Evolutionary conservation across 371 early-diverging fungal species (phyloP).

Genomic region (Mortierella sp.): DNA sequence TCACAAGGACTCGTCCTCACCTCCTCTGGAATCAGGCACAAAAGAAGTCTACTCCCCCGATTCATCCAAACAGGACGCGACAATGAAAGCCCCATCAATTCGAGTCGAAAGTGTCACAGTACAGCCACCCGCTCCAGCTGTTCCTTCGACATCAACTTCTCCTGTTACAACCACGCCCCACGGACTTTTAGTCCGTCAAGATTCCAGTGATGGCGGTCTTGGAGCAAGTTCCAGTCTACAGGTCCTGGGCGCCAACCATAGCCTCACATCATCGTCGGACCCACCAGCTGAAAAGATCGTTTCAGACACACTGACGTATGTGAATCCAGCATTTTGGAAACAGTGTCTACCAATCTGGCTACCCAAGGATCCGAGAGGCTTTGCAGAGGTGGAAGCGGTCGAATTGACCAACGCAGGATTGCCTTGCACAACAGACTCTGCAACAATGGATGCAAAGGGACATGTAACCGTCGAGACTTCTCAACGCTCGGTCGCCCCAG

Average conservation of each 20-base stretch:
- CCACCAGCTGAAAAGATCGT: conserved; percentile 15
- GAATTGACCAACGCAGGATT: conserved; percentile 30
- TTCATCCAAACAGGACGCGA: neutral
- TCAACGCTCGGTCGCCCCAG: conserved; percentile 20
- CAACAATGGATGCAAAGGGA: conserved; percentile 37
- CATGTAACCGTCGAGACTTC: conserved; percentile 18
- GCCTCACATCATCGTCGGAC: conserved; percentile 14
- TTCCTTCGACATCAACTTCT: neutral
- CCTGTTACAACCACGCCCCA: neutral
- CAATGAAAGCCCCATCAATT: conserved; percentile 12
- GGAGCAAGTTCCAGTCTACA: conserved; percentile 19
- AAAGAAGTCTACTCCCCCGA: conserved; percentile 12
- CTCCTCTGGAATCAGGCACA: conserved; percentile 2
- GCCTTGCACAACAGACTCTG: conserved; percentile 22
- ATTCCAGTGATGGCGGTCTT: neutral
- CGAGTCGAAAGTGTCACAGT: conserved; percentile 13
- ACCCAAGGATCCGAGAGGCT: conserved; percentile 43
- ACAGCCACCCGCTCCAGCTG: neutral
- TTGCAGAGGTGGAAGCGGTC: conserved; percentile 31
- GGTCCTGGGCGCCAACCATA: conserved; percentile 35
- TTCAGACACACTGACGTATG: conserved; percentile 17
- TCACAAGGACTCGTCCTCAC: conserved; percentile 20
- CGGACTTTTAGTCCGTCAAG: conserved; percentile 2
- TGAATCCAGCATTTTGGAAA: conserved; percentile 34
- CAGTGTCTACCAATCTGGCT: conserved; percentile 35